Base-by-base conservation (phyloP, 257 asterid genomes). In the Solanum gracilifrons region DNA sequence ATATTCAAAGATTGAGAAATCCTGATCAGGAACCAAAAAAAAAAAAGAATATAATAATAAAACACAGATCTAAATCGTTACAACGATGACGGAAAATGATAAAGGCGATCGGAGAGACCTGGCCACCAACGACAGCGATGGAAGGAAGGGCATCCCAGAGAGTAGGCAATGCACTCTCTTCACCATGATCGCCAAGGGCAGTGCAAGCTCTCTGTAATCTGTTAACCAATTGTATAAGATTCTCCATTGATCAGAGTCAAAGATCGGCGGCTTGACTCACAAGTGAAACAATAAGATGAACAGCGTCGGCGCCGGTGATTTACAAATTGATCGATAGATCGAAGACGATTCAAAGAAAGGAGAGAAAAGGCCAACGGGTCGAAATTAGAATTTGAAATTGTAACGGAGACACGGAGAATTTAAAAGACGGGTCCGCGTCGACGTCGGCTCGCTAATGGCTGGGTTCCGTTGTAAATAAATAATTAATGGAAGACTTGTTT, bases 121-220 rank as follows among this genome's bases (percentile, higher is more conserved):
- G 99, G 27, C 99, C 99, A 76, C 98, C 99, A 90, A 96, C 98
- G 90, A 95, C 98, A 89, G 99, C 99, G 74, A 96, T 95, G 79
- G 99, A 95, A 69, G 98, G 98, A 90, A 96, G 92, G 33, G 99
- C 98, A 77, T 96, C 99, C 99, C 99, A 96, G 25, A 96, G 98
- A 85, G 99, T 95, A 46, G 99, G 99, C 92, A 96, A 87, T 83
- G 96, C 94, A 91, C 93, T 92, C 55, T 94, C 98, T 16, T 96
- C 99, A 9, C 99, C 99, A 73, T 96, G 89, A 92, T 96, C 99
- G 58, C 99, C 99, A 12, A 96, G 93, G 23, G 99, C 99, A 7
- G 99, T 95, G 91, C 99, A 96, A 68, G 99, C 99, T 88, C 98
- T 92, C 92, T 96, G 99, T 87, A 96, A 89, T 51, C 98, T 94